These are phyloP conservation scores for Leccinum disarticulatum DNA, from an alignment of 768 basidiomycete genomes.

Conservation along the genomic window DNA sequence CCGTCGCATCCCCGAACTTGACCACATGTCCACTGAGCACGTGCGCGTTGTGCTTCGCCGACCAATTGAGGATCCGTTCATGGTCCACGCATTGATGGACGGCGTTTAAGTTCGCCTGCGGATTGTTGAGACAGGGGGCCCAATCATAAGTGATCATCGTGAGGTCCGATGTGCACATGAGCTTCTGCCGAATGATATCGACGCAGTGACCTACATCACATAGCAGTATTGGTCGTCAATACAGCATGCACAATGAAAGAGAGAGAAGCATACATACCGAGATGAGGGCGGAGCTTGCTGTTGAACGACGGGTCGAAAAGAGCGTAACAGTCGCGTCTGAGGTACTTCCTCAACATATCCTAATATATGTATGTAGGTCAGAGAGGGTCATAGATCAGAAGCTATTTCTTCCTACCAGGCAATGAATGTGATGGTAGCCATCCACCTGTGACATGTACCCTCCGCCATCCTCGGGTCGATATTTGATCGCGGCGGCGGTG, in stretches of 20 bases:
- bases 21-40: background rate
- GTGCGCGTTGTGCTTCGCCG: background rate
- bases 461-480: constrained; percentile 10
- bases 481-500: constrained; percentile 3
- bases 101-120: background rate
- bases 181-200: constrained; percentile 5
- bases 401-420: background rate
- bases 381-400: background rate
- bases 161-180: constrained; percentile 5
- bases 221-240: background rate
- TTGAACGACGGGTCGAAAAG: background rate
- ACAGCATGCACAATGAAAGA: too few relatives aligned
- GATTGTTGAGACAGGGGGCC: background rate
- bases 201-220: background rate
- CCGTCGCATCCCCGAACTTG: constrained; percentile 1
- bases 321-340: background rate
- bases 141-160: constrained; percentile 1
- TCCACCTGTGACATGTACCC: constrained; percentile 14
- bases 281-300: background rate
- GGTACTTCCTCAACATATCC: background rate
- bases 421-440: constrained; percentile 11
- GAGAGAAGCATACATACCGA: background rate
- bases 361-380: background rate
- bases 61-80: constrained; percentile 1
- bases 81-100: constrained; percentile 2